phyloP scores from a whole-genome alignment of 176 grass and related monocot genomes.

The Cenchrus fungigraminus region DNA sequence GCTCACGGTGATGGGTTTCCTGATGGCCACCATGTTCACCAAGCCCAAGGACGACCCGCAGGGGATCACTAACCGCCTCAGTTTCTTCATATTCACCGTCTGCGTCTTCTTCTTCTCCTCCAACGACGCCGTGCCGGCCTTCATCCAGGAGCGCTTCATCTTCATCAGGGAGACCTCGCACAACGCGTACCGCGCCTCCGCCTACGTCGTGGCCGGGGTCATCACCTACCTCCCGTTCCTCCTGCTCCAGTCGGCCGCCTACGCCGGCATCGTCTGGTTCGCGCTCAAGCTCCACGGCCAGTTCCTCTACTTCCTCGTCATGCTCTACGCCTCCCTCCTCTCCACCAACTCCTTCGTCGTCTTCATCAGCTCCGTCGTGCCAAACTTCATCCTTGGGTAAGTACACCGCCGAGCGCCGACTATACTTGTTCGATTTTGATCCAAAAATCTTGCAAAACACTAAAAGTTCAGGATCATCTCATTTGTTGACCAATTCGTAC shows the following conservation, averaged over 20 bases:
- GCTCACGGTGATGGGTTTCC: slow-evolving; percentile 56
- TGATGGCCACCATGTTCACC: slow-evolving; percentile 76
- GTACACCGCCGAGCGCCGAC: background rate
- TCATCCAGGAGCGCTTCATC: slow-evolving; percentile 73
- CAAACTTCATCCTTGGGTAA: slow-evolving; percentile 70
- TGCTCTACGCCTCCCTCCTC: slow-evolving; percentile 65
- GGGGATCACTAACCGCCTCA: slow-evolving; percentile 58
- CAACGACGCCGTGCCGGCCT: slow-evolving; percentile 67
- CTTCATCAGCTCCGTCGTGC: slow-evolving; percentile 73
- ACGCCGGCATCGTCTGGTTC: slow-evolving; percentile 63
- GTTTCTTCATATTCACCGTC: slow-evolving; percentile 78
- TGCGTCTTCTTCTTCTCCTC: slow-evolving; percentile 77
- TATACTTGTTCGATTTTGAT: too few relatives aligned
- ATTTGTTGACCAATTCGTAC: too few relatives aligned
- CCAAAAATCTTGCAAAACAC: too few relatives aligned
- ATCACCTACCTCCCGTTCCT: slow-evolving; percentile 65
- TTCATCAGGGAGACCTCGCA: slow-evolving; percentile 74
- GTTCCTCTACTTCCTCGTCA: slow-evolving; percentile 68
- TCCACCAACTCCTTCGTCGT: slow-evolving; percentile 77
- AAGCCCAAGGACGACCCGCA: slow-evolving; percentile 62
- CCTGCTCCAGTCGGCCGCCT: slow-evolving; percentile 56
- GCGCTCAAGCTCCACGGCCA: slow-evolving; percentile 50
- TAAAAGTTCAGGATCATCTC: too few relatives aligned
- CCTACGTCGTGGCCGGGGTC: slow-evolving; percentile 55
- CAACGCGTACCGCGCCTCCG: slow-evolving; percentile 61